Conservation (phyloP, 2,329 filamentous ascomycete species). For the Laburnicola sp. region DNA sequence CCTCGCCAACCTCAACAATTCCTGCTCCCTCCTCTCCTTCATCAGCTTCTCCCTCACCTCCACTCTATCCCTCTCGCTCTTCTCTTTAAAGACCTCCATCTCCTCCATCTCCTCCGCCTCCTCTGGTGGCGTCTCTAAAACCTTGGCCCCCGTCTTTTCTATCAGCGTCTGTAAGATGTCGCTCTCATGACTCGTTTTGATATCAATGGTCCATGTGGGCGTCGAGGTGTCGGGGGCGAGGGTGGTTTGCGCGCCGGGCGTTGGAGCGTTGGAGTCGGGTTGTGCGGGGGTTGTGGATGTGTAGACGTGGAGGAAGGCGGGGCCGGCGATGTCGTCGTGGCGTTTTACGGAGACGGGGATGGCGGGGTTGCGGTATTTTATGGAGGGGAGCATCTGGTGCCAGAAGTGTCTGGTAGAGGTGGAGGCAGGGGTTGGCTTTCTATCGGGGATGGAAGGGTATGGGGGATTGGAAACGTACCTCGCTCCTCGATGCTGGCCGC, state of each 20-base stretch:
- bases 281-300: constrained; percentile 17
- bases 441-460: background rate
- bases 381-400: constrained; percentile 75
- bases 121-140: constrained; percentile 60
- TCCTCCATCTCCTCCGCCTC: constrained; percentile 63
- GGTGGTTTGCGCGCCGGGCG: constrained; percentile 30
- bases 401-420: constrained; percentile 74
- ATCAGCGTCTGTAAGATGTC: constrained; percentile 68
- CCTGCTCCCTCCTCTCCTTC: constrained; percentile 65
- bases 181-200: constrained; percentile 64
- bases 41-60: constrained; percentile 57
- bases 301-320: constrained; percentile 38
- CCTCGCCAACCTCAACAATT: constrained; percentile 59
- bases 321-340: constrained; percentile 51
- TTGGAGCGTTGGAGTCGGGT: constrained; percentile 20
- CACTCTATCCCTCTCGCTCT: constrained; percentile 59
- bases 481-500: constrained; percentile 71
- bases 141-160: constrained; percentile 62
- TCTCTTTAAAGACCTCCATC: constrained; percentile 58
- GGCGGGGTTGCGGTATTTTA: constrained; percentile 93
- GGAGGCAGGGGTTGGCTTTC: background rate
- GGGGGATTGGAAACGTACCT: constrained; percentile 55
- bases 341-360: constrained; percentile 82
- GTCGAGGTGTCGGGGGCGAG: constrained; percentile 39
- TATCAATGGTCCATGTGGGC: constrained; percentile 52